Base-by-base conservation (phyloP, 2,329 filamentous ascomycete genomes). In the Fonsecaea nubica region DNA sequence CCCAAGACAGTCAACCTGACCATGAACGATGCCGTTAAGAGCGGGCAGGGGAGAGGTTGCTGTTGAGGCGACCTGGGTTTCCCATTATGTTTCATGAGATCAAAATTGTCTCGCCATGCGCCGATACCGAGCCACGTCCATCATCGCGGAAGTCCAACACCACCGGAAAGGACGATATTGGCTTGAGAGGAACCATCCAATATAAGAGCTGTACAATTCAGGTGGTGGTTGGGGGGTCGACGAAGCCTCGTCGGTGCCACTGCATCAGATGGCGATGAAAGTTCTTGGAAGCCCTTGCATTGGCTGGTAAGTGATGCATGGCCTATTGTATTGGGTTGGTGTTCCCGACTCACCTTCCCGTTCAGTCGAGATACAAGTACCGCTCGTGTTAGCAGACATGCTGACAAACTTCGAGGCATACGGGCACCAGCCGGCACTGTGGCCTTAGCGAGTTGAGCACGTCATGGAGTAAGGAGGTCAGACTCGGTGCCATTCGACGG, bases 11-110 rank as follows among this genome's bases (percentile, higher is more conserved):
- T 83, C 53, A 81, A 80, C 40, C 69, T 83, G 58, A 80, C 79
- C 6, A 73, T 82, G 73, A 80, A 82, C 70, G 80, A 82, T 76
- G 80, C 79, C n/a, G 81, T 81, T 77, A 77, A 77, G 68, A 77
- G 76, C 64, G 75, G 75, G 53, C 74, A 77, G 55, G 77, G 75
- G 68, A 74, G 77, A 53, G 78, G 61, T 33, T 72, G 71, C 62
- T 73, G 71, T 58, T 72, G 64, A 50, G 21, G 10, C 18, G 18
- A 70, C 36, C 32, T 33, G 36, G 18, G 45, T 52, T 33, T 12
- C 15, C 45, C 21, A 13, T 15, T 15, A 6, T 4, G n/a, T 30
- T 52, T 45, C 40, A n/a, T 21, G 40, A n/a, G 40, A 45, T 15
- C n/a, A 45, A 3, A 15, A n/a, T 18, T 45, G 6, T 45, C 40